Percentiles rank a stretch among this genome's conserved stretches.
Conservation (phyloP, 208 protist species). For the Crithidia sp. region DNA sequence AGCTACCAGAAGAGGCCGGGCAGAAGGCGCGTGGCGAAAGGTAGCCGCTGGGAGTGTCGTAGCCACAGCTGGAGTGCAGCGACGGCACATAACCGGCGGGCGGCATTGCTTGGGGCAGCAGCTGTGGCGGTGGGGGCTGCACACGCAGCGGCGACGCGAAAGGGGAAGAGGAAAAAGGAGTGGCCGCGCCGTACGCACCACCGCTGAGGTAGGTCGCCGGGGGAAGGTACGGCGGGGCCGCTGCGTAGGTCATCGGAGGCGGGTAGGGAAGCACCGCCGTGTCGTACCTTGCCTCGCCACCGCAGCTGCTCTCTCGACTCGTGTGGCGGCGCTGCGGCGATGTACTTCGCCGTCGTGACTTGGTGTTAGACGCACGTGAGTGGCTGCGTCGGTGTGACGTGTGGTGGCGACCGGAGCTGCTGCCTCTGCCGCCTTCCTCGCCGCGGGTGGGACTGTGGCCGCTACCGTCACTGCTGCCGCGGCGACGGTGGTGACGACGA, state of each 20-base stretch:
- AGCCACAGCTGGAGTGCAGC: neutral
- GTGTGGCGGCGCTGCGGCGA: neutral
- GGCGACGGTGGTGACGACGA: neutral
- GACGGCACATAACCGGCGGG: neutral
- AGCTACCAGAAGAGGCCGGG: neutral
- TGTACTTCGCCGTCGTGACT: too few species aligned
- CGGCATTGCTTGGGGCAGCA: neutral
- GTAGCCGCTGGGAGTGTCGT: neutral
- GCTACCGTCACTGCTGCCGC: neutral
- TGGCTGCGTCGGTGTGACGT: too few species aligned
- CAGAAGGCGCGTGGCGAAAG: neutral
- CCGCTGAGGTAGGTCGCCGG: neutral
- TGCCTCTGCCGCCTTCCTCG: neutral
- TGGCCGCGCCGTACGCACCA: neutral
- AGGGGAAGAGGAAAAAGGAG: neutral
- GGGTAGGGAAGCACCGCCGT: neutral
- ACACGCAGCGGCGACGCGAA: constrained; percentile 6
- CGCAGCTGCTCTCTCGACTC: neutral
- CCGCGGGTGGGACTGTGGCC: neutral
- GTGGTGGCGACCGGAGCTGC: neutral
- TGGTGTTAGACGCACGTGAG: too few species aligned
- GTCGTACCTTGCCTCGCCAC: neutral
- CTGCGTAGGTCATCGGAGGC: constrained; percentile 10
- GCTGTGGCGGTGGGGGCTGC: constrained; percentile 11
- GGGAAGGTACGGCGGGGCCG: neutral